Conservation (phyloP, 495 filamentous ascomycete species). For the Aspergillus sclerotiicarbonarius region DNA sequence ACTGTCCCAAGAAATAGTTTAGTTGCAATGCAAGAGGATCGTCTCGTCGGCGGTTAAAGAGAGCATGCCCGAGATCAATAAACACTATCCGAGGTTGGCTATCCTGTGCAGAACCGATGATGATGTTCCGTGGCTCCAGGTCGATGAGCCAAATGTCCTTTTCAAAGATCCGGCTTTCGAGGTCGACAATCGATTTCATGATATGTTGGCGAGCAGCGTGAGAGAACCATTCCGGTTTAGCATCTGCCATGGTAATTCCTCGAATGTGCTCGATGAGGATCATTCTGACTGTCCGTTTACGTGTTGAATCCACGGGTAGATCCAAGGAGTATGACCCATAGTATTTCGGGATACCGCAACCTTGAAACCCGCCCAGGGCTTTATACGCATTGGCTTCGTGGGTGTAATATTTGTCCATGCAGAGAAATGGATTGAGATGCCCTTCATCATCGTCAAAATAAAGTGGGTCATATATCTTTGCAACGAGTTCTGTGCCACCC, state of each 20-base stretch:
- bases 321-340: conserved; percentile 26
- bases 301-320: conserved; percentile 15
- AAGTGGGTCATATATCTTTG: conserved; percentile 33
- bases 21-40: conserved; percentile 9
- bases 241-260: conserved; percentile 20
- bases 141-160: conserved; percentile 22
- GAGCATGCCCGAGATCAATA: conserved; percentile 23
- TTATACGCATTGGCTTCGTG: conserved; percentile 27
- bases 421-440: conserved; percentile 24
- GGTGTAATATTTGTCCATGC: conserved; percentile 27
- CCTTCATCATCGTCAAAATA: conserved; percentile 27
- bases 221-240: conserved; percentile 14
- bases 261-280: conserved; percentile 25
- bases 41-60: conserved; percentile 22
- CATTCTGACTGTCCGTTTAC: conserved; percentile 23
- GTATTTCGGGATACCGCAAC: conserved; percentile 20
- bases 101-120: conserved; percentile 11
- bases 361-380: conserved; percentile 18
- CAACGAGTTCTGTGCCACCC: conserved; percentile 20
- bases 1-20: conserved; percentile 22
- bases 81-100: conserved; percentile 15
- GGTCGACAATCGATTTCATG: conserved; percentile 23
- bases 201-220: conserved; percentile 18
- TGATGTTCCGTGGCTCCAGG: conserved; percentile 23
- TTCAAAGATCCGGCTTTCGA: conserved; percentile 20